Evolutionary conservation across 2,329 filamentous ascomycete genomes (phyloP), one percentile per base, ranked within the genome.

Genomic region (Trichoderma pleuroti): DNA sequence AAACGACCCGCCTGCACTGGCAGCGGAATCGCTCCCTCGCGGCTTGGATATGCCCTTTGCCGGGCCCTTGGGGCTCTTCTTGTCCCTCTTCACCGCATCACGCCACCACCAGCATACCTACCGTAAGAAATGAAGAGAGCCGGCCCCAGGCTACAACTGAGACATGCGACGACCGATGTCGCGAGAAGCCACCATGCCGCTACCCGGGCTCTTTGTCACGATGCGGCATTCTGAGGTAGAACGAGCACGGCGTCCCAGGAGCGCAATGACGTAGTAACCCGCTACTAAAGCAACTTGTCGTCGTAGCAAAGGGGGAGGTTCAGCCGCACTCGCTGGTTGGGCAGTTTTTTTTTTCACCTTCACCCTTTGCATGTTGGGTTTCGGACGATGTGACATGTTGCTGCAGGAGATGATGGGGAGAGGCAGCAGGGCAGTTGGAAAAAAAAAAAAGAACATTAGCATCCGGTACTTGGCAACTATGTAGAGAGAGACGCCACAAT

Each of bases 161-260:
- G 63, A 68, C 69, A 49, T 56, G 28, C 10, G 34, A 59, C 12
- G 46, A 57, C 36, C 68, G 60, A 64, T 65, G 49, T 52, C 49
- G 42, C 57, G 66, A 39, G n/a, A 69, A 52, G 57, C 66, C 60
- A 70, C 63, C 18, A 46, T 67, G 63, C 42, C 62, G 69, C 60
- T 71, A 71, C 42, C 69, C 69, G 63, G 7, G 34, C 34, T 62
- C 24, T 39, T 42, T 26, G 65, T 68, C 56, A 68, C 54, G 65
- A 36, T 68, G 65, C n/a, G 26, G 56, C 42, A 34, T 28, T 32
- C 28, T 42, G 34, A 18, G 54, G 21, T 52, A 52, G 21, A 65
- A 32, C 36, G 26, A 52, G 54, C 36, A 66, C 62, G 60, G 36
- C 7, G 56, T 39, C 52, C 52, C 12, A n/a, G n/a, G 64, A 34